These are phyloP conservation scores for Candida jianshihensis DNA, from an alignment of 805 yeast genomes.

Conservation along the genomic window DNA sequence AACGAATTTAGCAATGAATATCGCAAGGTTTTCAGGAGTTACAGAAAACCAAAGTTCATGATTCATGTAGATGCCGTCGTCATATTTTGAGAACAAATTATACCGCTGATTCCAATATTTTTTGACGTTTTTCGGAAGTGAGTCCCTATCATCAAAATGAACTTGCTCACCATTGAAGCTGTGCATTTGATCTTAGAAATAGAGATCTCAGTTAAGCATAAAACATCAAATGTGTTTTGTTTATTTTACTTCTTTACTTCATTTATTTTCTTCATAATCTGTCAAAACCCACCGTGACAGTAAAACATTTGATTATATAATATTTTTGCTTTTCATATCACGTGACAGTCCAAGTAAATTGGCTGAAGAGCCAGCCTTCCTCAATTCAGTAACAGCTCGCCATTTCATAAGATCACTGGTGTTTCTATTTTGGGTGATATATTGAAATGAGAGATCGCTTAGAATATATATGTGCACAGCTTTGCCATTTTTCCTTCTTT, in stretches of 20 bases:
- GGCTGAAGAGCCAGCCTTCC: neutral
- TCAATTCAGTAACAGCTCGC: too few species aligned
- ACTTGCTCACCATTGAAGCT: too few species aligned
- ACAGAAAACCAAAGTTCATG: slow-evolving; percentile 81
- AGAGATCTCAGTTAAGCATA: too few species aligned
- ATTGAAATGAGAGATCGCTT: too few species aligned
- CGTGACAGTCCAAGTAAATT: neutral
- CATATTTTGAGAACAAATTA: slow-evolving; percentile 52
- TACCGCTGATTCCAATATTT: slow-evolving; percentile 55
- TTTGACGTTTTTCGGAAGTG: slow-evolving; percentile 15
- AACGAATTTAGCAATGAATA: slow-evolving; percentile 47
- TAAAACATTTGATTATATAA: neutral
- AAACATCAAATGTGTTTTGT: too few species aligned
- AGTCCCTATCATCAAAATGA: slow-evolving; percentile 4
- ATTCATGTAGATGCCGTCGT: slow-evolving; percentile 63
- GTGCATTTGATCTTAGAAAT: too few species aligned
- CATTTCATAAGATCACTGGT: too few species aligned
- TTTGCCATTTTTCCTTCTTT: too few species aligned
- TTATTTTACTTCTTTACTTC: slow-evolving; percentile 3
- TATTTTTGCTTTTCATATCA: neutral
- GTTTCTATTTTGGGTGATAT: too few species aligned
- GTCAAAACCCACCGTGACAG: neutral
- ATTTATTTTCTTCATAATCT: neutral
- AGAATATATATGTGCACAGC: too few species aligned
- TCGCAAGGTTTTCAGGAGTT: slow-evolving; percentile 74